Conservation (phyloP, 1,284 basidiomycete species). For the Schizophyllum commune region DNA sequence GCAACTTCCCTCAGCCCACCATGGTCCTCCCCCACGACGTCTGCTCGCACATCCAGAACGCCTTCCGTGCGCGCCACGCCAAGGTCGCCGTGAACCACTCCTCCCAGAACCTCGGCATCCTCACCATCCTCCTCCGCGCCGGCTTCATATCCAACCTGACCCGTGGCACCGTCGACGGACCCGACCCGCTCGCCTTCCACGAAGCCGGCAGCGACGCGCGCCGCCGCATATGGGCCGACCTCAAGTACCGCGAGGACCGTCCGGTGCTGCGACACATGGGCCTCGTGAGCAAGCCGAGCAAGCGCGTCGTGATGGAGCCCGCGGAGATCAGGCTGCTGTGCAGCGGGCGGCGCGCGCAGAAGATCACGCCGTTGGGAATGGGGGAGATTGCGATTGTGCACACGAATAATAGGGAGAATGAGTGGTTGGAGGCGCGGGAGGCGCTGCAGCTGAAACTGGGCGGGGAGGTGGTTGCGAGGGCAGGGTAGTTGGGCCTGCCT, state of each 20-base stretch:
- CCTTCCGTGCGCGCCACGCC: conserved; percentile 75
- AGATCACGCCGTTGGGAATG: conserved; percentile 67
- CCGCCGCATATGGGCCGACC: conserved; percentile 78
- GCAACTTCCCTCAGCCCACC: not conserved
- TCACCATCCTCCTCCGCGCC: conserved; percentile 78
- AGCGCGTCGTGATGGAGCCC: conserved; percentile 65
- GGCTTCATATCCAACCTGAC: conserved; percentile 80
- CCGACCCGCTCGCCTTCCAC: conserved; percentile 57
- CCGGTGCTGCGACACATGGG: conserved; percentile 73
- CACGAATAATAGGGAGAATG: conserved; percentile 61
- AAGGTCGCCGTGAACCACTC: conserved; percentile 70
- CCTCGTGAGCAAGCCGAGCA: conserved; percentile 69
- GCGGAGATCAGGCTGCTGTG: conserved; percentile 70
- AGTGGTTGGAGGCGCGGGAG: conserved; percentile 69
- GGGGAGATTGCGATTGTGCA: conserved; percentile 82
- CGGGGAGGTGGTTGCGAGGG: conserved; percentile 73
- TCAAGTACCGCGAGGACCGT: conserved; percentile 83
- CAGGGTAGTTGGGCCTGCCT: conserved; percentile 30
- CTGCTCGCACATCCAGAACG: conserved; percentile 81
- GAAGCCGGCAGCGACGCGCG: conserved; percentile 43
- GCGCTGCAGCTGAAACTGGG: conserved; percentile 54
- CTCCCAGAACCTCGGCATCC: conserved; percentile 76
- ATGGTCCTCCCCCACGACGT: conserved; percentile 76
- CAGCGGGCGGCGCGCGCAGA: conserved; percentile 63
- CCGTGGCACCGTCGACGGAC: conserved; percentile 64